Percentiles rank a stretch among this genome's conserved stretches.
phyloP scores from a whole-genome alignment of 495 filamentous ascomycete species.

The Neurospora sp. region DNA sequence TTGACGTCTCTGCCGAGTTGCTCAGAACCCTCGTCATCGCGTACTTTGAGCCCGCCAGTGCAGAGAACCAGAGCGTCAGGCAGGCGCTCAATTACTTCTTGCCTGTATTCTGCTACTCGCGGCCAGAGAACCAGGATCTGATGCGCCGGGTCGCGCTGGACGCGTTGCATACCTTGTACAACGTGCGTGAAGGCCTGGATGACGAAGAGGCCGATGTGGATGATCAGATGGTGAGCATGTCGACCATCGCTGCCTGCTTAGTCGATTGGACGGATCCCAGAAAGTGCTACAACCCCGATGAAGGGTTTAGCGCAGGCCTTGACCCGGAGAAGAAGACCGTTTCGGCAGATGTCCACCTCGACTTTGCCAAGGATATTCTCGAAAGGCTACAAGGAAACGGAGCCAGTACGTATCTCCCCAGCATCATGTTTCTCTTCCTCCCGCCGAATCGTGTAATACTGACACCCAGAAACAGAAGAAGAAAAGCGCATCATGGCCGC shows the following conservation, averaged over 20 bases:
- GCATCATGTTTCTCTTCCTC: not conserved
- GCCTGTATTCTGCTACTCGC: conserved; percentile 85
- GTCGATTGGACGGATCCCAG: conserved; percentile 95
- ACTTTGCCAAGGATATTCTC: conserved; percentile 54
- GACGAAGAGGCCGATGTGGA: conserved; percentile 72
- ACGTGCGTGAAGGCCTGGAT: conserved; percentile 59
- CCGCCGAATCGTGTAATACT: conserved; percentile 5
- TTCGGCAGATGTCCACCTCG: conserved; percentile 57
- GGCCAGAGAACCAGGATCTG: conserved; percentile 64
- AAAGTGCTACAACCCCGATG: conserved; percentile 58
- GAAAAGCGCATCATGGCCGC: conserved; percentile 74
- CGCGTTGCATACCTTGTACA: conserved; percentile 54
- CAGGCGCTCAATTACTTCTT: conserved; percentile 93
- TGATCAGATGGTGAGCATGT: conserved; percentile 70
- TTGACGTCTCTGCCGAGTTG: conserved; percentile 50
- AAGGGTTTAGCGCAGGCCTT: conserved; percentile 36
- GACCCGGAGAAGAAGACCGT: conserved; percentile 50
- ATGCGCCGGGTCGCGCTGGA: conserved; percentile 64
- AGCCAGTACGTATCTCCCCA: conserved; percentile 44
- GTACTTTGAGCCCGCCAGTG: conserved; percentile 85
- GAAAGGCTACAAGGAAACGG: conserved; percentile 44
- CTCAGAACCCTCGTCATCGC: conserved; percentile 72
- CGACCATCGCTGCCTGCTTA: conserved; percentile 65
- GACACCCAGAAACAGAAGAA: conserved; percentile 46
- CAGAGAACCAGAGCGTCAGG: conserved; percentile 72